phyloP scores from a whole-genome alignment of 306 rosid genomes.

The Luffa acutangula region DNA sequence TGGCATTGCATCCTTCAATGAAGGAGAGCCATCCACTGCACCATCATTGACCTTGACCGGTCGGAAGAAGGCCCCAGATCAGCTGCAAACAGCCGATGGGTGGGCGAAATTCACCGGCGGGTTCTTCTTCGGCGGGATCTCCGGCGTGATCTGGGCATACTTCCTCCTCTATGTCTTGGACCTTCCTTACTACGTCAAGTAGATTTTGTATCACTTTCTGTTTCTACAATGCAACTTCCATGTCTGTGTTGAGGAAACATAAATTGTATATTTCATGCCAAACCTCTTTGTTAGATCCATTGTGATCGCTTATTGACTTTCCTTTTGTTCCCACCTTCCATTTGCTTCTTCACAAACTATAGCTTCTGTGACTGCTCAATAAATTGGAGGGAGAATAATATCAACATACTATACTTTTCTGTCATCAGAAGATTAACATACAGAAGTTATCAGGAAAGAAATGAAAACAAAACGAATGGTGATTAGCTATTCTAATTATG shows the following conservation, averaged over 20 bases:
- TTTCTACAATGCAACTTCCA: not conserved
- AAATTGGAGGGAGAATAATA: not conserved
- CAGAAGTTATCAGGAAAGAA: not conserved
- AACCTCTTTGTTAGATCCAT: slow-evolving; percentile 7
- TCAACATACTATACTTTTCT: not conserved
- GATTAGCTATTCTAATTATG: not conserved
- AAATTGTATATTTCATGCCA: slow-evolving; percentile 17
- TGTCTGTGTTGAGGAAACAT: not conserved
- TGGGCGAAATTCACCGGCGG: slow-evolving; percentile 97
- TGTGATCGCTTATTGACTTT: not conserved
- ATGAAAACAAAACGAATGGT: not conserved
- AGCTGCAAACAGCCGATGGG: slow-evolving; percentile 83
- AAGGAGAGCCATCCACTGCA: slow-evolving; percentile 84
- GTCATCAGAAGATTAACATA: not conserved
- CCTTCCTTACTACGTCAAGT: slow-evolving; percentile 80
- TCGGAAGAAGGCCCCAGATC: slow-evolving; percentile 81
- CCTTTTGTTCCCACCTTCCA: not conserved
- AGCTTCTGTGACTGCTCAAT: not conserved
- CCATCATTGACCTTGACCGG: slow-evolving; percentile 78
- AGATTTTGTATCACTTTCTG: slow-evolving; percentile 13
- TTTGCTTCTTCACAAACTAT: not conserved
- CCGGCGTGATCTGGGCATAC: slow-evolving; percentile 91
- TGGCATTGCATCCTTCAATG: slow-evolving; percentile 75
- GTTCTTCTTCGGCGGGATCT: slow-evolving; percentile 91
- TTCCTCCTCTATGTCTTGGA: slow-evolving; percentile 60